These are phyloP conservation scores for Mucor mucedo DNA, from an alignment of 371 early-diverging fungal species.

Conservation along the genomic window DNA sequence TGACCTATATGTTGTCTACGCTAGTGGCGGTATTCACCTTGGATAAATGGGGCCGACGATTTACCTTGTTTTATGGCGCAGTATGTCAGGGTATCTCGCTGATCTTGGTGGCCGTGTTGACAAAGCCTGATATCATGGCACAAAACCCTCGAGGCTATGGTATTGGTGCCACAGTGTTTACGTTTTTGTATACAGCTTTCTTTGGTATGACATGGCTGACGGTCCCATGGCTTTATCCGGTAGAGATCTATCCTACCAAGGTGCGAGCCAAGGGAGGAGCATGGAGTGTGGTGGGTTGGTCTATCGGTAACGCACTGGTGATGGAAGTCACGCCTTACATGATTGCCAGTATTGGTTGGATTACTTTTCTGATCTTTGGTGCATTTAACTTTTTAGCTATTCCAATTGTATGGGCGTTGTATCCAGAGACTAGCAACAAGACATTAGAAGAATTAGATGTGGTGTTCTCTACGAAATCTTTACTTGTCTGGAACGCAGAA, in stretches of 20 bases:
- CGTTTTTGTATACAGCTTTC: conserved; percentile 41
- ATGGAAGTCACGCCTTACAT: conserved; percentile 50
- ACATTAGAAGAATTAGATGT: conserved; percentile 49
- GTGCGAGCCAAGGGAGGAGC: conserved; percentile 51
- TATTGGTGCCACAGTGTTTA: conserved; percentile 42
- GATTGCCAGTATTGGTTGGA: conserved; percentile 45
- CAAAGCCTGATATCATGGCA: conserved; percentile 41
- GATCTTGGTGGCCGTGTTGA: conserved; percentile 40
- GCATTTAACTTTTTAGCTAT: conserved; percentile 46
- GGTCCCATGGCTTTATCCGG: conserved; percentile 49
- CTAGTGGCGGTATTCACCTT: conserved; percentile 46
- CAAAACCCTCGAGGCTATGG: conserved; percentile 36
- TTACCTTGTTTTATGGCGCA: conserved; percentile 46
- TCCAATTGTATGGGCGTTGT: conserved; percentile 40
- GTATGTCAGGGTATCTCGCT: conserved; percentile 44
- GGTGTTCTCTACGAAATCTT: conserved; percentile 43
- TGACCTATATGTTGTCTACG: conserved; percentile 44
- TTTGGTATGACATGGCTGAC: conserved; percentile 51
- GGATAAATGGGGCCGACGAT: conserved; percentile 46
- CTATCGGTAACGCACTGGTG: conserved; percentile 47
- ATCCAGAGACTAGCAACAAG: conserved; percentile 46
- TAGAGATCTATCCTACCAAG: conserved; percentile 44
- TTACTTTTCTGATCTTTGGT: conserved; percentile 48
- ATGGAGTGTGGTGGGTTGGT: conserved; percentile 53
- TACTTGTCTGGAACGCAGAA: conserved; percentile 49